Evolutionary conservation across 2,329 filamentous ascomycete species (phyloP).

Genomic region (Talaromyces verruculosus): DNA sequence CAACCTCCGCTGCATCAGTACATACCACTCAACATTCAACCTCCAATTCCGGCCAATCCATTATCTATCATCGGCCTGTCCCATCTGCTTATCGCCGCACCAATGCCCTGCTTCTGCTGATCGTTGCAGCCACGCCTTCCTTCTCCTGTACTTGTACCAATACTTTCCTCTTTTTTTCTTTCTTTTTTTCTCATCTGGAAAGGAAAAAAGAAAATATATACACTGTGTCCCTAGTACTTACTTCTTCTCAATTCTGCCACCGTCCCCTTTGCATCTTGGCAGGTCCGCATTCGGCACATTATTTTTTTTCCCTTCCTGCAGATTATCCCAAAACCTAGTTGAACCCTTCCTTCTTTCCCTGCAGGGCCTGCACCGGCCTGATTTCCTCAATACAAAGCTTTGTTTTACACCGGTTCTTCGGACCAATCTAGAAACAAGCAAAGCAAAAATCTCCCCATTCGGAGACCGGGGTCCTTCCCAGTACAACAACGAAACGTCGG

Average conservation of each 20-base stretch:
- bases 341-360: conserved; percentile 13
- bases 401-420: conserved; percentile 6
- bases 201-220: background rate
- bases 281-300: conserved; percentile 13
- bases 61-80: background rate
- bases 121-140: conserved; percentile 1
- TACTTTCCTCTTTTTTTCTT: background rate
- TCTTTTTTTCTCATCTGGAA: background rate
- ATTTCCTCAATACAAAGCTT: background rate
- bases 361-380: background rate
- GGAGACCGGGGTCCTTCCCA: background rate
- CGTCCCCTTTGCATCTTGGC: conserved; percentile 12
- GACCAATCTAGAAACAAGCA: conserved; percentile 14
- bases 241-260: conserved; percentile 3
- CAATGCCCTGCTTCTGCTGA: background rate
- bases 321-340: conserved; percentile 27
- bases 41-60: background rate
- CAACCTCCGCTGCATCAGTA: background rate
- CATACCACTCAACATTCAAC: background rate
- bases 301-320: conserved; percentile 17
- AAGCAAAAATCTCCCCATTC: conserved; percentile 16
- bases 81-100: conserved; percentile 9
- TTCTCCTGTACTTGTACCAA: background rate
- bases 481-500: background rate
- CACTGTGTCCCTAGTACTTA: background rate